These are phyloP conservation scores for Dillenia turbinata DNA, from an alignment of 164 flowering plant genomes.

Conservation along the genomic window DNA sequence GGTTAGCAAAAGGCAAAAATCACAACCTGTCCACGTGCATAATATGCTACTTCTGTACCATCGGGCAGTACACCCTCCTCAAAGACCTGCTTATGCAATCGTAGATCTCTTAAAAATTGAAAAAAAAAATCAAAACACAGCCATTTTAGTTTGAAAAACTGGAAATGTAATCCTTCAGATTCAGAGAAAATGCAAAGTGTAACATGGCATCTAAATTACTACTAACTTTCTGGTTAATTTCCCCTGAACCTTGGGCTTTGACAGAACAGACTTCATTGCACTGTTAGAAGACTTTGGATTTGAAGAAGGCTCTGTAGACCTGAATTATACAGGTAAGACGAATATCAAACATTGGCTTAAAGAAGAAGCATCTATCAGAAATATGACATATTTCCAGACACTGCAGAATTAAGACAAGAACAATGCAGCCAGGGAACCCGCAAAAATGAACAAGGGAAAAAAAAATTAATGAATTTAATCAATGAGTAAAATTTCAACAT, in stretches of 20 bases:
- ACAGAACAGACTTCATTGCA: slow-evolving; percentile 18
- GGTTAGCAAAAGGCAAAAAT: background rate
- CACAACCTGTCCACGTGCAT: slow-evolving; percentile 63
- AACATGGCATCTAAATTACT: background rate
- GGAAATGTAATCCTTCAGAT: background rate
- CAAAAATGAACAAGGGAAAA: background rate
- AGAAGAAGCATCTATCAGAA: background rate
- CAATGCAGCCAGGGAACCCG: background rate
- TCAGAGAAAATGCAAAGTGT: background rate
- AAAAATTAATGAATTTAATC: background rate
- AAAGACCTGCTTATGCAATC: slow-evolving; percentile 79
- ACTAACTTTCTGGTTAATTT: slow-evolving; percentile 77
- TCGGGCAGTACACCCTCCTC: slow-evolving; percentile 67
- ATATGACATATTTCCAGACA: background rate
- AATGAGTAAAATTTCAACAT: background rate
- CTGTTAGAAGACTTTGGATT: slow-evolving; percentile 17
- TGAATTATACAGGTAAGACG: slow-evolving; percentile 13
- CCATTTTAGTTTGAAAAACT: too few relatives aligned
- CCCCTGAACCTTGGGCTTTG: slow-evolving; percentile 36
- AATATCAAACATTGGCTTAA: background rate
- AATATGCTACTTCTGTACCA: slow-evolving; percentile 80
- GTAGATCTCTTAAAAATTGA: slow-evolving; percentile 49
- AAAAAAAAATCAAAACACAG: slow-evolving; percentile 1
- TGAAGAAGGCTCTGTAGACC: slow-evolving; percentile 24
- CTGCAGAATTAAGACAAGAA: background rate